Base-by-base conservation (phyloP, 805 yeast species). In the Helenozyma rhizophorensis region DNA sequence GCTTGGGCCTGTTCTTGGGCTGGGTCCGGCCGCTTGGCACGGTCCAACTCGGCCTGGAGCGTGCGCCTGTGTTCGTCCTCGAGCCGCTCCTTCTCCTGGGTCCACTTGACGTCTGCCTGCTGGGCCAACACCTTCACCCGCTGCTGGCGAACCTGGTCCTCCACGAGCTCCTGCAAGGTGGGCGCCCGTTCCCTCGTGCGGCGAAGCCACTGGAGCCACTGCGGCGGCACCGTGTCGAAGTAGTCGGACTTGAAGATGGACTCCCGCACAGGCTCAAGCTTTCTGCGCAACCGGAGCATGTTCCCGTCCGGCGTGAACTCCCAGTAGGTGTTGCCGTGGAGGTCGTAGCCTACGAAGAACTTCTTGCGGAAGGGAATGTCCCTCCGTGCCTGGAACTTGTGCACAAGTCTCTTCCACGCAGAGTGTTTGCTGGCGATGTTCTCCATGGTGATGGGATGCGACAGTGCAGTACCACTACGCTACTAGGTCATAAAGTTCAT, bases 281-380 rank as follows among this genome's bases (percentile, higher is more conserved):
- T 75, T 27, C 95, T 57, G 30, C 95, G 61, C 37, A 80, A 65
- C 37, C 79, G 56, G 16, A 56, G 61, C 45, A 76, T 65, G 46
- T 71, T 68, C 5, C 71, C 70, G 39, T 75, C 78, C 16, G 73
- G 62, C 32, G 69, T 67, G 56, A 81, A 78, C 53, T 85, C 95
- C 95, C 95, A 85, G 60, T 80, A 85, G 2, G 90, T 78, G 54
- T 85, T 85, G 2, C 93, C 95, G 24, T 76, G 78, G n/a, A 86
- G 64, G 50, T 85, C 95, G 50, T 83, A 84, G 2, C 87, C 84
- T 14, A 79, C 67, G 46, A 84, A 83, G 62, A 78, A 84, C 51
- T 68, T 70, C 34, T 69, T 70, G 25, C 94, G 68, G 54, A 83
- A 78, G 0, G 95, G 95, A 3, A 84, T 68, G 27, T 65, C 71